Conservation (phyloP, 768 basidiomycete species). For the Leccinum disarticulatum region DNA sequence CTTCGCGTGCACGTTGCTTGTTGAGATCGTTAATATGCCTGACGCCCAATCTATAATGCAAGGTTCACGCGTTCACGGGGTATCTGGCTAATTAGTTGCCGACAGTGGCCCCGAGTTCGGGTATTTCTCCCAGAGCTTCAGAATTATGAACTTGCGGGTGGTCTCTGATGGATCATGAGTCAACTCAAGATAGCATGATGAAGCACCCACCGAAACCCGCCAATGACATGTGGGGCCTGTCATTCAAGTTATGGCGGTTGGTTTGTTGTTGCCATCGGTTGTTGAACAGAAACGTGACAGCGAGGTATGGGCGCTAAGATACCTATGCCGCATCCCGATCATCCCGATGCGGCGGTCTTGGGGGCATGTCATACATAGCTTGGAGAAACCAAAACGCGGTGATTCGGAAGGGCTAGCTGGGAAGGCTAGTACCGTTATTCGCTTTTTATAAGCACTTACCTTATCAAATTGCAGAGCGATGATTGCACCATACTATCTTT, state of each 20-base stretch:
- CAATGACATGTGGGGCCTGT: not conserved
- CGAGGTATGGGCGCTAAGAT: not conserved
- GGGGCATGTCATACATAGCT: not conserved
- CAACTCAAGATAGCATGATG: not conserved
- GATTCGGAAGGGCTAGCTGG: not conserved
- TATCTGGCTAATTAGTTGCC: not conserved
- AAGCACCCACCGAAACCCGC: constrained; percentile 7
- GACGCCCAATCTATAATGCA: not conserved
- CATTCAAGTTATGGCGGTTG: not conserved
- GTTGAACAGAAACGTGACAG: not conserved
- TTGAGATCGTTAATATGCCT: not conserved
- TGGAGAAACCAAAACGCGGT: not conserved
- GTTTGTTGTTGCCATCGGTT: not conserved
- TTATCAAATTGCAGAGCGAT: not conserved
- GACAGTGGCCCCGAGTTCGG: no score
- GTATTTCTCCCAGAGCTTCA: not conserved
- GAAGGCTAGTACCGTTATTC: not conserved
- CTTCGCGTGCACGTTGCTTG: not conserved
- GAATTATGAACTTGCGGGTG: constrained; percentile 1
- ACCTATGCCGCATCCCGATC: not conserved
- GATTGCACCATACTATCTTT: not conserved
- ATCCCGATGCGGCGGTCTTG: not conserved
- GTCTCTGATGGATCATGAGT: constrained; percentile 6
- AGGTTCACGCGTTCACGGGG: not conserved
- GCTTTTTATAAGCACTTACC: not conserved